Conservation (phyloP, 306 rosid genomes). For the Sicyos baderoa region DNA sequence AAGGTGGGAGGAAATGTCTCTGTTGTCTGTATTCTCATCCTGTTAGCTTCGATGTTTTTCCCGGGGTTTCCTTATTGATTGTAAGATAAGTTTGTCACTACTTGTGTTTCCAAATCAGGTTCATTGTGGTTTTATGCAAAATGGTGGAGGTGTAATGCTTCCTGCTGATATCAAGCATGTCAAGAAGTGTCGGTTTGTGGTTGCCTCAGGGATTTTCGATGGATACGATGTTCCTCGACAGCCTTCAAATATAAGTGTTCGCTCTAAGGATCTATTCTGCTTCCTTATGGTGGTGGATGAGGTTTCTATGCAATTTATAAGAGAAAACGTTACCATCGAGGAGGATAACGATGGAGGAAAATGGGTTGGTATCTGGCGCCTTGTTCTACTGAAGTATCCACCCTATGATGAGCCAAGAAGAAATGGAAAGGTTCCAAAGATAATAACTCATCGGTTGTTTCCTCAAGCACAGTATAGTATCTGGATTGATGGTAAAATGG, state of each 20-base stretch:
- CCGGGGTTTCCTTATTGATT: neutral
- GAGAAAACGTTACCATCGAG: slow-evolving; percentile 59
- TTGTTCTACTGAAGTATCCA: slow-evolving; percentile 62
- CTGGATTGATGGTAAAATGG: slow-evolving; percentile 99
- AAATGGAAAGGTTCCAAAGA: slow-evolving; percentile 95
- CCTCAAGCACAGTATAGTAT: slow-evolving; percentile 91
- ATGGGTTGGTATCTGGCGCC: slow-evolving; percentile 99
- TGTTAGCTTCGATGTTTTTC: slow-evolving; percentile 11
- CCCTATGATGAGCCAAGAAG: slow-evolving; percentile 99
- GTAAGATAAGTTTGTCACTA: neutral
- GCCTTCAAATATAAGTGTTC: slow-evolving; percentile 70
- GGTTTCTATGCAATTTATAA: slow-evolving; percentile 59
- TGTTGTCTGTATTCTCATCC: slow-evolving; percentile 4
- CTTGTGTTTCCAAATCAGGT: slow-evolving; percentile 36
- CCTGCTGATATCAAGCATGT: slow-evolving; percentile 54
- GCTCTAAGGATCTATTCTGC: slow-evolving; percentile 76
- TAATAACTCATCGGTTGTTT: slow-evolving; percentile 75
- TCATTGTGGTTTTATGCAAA: slow-evolving; percentile 83
- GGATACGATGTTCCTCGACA: slow-evolving; percentile 90
- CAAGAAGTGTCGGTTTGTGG: slow-evolving; percentile 82
- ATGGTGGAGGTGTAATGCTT: slow-evolving; percentile 80
- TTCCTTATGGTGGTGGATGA: slow-evolving; percentile 95
- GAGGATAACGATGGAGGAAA: slow-evolving; percentile 59
- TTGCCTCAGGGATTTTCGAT: slow-evolving; percentile 91
- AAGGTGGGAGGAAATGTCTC: slow-evolving; percentile 42